Conservation (phyloP, 352 stramenopile species). For the Phytophthora uliginosa region DNA sequence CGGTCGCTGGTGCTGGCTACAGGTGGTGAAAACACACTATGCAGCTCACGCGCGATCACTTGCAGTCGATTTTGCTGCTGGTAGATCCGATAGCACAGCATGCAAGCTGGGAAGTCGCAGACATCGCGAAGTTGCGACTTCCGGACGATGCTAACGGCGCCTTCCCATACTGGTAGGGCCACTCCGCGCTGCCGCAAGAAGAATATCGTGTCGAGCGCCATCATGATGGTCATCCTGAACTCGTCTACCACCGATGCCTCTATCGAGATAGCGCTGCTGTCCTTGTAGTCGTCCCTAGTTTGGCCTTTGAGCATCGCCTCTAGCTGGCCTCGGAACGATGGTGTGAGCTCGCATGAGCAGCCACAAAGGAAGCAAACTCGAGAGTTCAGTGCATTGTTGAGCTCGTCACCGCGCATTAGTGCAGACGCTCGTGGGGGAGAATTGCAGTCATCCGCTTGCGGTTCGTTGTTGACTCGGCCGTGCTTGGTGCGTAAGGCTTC, state of each 20-base stretch:
- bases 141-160: slow-evolving; percentile 47
- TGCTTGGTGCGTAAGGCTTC: slow-evolving; percentile 55
- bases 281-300: slow-evolving; percentile 24
- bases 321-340: slow-evolving; percentile 52
- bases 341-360: slow-evolving; percentile 57
- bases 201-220: slow-evolving; percentile 78
- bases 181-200: slow-evolving; percentile 72
- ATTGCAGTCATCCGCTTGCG: neutral
- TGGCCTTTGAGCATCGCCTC: slow-evolving; percentile 42
- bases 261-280: slow-evolving; percentile 12
- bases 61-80: slow-evolving; percentile 72
- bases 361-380: slow-evolving; percentile 69
- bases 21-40: slow-evolving; percentile 22
- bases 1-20: neutral
- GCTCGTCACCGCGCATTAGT: slow-evolving; percentile 16
- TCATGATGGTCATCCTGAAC: slow-evolving; percentile 86
- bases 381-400: slow-evolving; percentile 25
- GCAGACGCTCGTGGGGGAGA: slow-evolving; percentile 15
- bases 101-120: slow-evolving; percentile 73
- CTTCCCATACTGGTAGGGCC: slow-evolving; percentile 65
- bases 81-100: slow-evolving; percentile 83
- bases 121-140: slow-evolving; percentile 46
- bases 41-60: slow-evolving; percentile 56
- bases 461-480: slow-evolving; percentile 30
- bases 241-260: slow-evolving; percentile 43